phyloP scores from a whole-genome alignment of 2,329 filamentous ascomycete species.

The Phyllosticta capitalensis region DNA sequence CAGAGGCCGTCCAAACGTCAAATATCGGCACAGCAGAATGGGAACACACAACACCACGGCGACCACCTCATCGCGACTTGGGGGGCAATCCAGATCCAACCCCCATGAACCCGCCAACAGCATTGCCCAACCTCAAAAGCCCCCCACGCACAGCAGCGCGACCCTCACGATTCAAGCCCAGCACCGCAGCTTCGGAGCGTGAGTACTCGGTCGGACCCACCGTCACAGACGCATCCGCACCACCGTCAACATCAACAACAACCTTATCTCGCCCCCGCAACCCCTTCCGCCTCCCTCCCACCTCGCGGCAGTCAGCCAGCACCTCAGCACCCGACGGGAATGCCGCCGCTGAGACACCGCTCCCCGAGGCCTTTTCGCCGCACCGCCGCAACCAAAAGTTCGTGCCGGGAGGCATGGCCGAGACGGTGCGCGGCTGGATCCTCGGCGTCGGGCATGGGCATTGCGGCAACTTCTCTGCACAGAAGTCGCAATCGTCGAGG shows the following conservation, averaged over 20 bases:
- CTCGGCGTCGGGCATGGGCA: conserved; percentile 28
- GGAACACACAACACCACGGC: background rate
- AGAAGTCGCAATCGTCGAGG: background rate
- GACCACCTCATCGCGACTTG: background rate
- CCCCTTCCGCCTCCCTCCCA: conserved; percentile 3
- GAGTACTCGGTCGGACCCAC: background rate
- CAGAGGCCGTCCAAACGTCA: background rate
- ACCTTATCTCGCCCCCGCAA: background rate
- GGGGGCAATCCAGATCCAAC: background rate
- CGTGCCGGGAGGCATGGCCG: conserved; percentile 39
- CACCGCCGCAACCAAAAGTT: conserved; percentile 42
- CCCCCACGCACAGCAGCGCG: background rate
- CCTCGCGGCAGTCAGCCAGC: background rate
- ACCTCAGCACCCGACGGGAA: background rate
- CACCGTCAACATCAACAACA: background rate
- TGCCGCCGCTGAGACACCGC: conserved; percentile 18
- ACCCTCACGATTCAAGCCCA: background rate
- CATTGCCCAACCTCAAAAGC: background rate
- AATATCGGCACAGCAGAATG: background rate
- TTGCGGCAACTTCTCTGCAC: background rate
- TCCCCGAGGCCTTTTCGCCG: conserved; percentile 46
- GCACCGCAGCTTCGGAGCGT: background rate
- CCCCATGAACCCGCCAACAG: background rate
- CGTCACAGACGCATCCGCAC: background rate
- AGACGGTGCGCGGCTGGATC: conserved; percentile 42